Conservation (phyloP, 1,139 yeast species). For the Debaryomycetaceae sp. region DNA sequence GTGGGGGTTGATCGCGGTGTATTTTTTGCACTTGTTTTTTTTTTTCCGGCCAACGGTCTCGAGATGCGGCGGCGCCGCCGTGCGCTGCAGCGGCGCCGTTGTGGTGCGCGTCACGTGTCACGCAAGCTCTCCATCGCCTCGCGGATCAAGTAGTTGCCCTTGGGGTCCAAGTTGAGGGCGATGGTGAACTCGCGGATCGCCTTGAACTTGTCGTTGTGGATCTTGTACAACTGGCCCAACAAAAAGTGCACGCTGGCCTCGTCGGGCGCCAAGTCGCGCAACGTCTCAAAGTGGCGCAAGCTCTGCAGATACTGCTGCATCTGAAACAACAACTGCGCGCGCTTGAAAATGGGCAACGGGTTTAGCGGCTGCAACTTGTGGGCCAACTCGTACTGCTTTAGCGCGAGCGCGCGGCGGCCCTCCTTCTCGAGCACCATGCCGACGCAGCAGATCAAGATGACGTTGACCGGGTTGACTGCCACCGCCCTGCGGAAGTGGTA, state of each 20-base stretch:
- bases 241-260: slow-evolving; percentile 92
- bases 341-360: slow-evolving; percentile 83
- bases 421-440: slow-evolving; percentile 89
- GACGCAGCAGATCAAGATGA: slow-evolving; percentile 84
- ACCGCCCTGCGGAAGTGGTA: slow-evolving; percentile 85
- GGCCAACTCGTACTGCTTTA: slow-evolving; percentile 81
- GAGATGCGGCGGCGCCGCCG: slow-evolving; percentile 1
- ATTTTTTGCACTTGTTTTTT: neutral
- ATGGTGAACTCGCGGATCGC: slow-evolving; percentile 86
- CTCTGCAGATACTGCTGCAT: slow-evolving; percentile 73
- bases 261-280: slow-evolving; percentile 80
- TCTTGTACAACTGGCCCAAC: slow-evolving; percentile 81
- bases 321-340: slow-evolving; percentile 75
- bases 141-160: slow-evolving; percentile 81
- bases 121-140: slow-evolving; percentile 74
- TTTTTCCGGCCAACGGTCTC: neutral
- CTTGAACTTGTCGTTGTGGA: slow-evolving; percentile 65
- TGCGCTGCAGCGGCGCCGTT: too few relatives aligned
- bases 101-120: too few relatives aligned
- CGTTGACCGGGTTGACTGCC: slow-evolving; percentile 84
- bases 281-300: slow-evolving; percentile 63
- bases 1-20: too few relatives aligned
- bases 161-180: slow-evolving; percentile 90
- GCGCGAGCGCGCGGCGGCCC: slow-evolving; percentile 65
- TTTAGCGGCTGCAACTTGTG: slow-evolving; percentile 79